Evolutionary conservation across 805 yeast species (phyloP), one percentile per base, ranked within the genome.

Genomic region (Candida schatavii): DNA sequence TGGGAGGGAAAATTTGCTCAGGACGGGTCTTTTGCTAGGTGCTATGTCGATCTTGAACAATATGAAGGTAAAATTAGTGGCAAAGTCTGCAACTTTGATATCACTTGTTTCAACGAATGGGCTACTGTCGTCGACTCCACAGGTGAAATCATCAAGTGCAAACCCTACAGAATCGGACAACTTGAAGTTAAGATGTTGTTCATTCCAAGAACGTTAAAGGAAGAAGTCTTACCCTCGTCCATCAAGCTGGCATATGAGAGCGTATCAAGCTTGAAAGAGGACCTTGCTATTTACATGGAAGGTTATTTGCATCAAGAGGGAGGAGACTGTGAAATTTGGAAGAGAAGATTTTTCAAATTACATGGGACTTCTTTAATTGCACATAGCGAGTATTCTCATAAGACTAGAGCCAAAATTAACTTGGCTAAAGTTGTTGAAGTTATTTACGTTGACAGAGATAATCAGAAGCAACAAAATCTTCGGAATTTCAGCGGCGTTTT

Each of bases 301-400:
- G 97, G 97, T 0, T 82, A 69, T 54, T 66, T 91, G 65, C 79
- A 80, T 52, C 98, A 90, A 64, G 88, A 84, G 55, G 98, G 98
- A 15, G 97, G 97, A 7, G 98, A 90, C 64, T 77, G 93, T 50
- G 77, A 73, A 13, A 67, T 72, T 22, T 79, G 90, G 81, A 78
- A 85, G 50, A 77, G 85, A 49, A 73, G 97, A 43, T 87, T 63
- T 64, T 88, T 83, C 66, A 81, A 77, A 48, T 68, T 90, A n/a
- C 68, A 75, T 35, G 95, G 91, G 0, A 75, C 81, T 6, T 78
- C 81, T 27, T 66, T 90, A 50, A 71, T 81, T 41, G 96, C 96
- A 0, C 87, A 83, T 56, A 83, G 86, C 50, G 93, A 84, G 48
- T 68, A 68, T 22, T 70, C 84, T 2, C 78, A 68, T 59, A 83